Base-by-base conservation (phyloP, 1,284 basidiomycete genomes). In the Boletus semigastroideus region DNA sequence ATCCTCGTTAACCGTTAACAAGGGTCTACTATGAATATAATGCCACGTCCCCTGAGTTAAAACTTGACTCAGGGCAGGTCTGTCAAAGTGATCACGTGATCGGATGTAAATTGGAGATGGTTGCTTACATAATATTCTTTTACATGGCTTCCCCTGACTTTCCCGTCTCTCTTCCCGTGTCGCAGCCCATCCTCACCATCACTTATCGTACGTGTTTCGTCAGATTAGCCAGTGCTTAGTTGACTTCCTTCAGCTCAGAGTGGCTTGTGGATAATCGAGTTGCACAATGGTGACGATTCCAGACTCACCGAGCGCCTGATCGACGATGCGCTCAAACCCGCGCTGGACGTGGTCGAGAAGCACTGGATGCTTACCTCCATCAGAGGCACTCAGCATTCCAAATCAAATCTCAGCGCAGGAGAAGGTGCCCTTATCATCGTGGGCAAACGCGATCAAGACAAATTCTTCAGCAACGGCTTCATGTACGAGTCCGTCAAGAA, bases 391-490 rank as follows among this genome's bases (percentile, higher is more conserved):
- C 52, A 46, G 13, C 74, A 73, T 62, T 74, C 79, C 43, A 74
- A 74, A 49, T 19, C 42, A 12, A 49, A 41, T 31, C 44, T 55
- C 14, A 46, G 20, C 6, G 25, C 43, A 1, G 72, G 74, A 36
- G 77, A 73, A 19, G 92, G 91, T 16, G 84, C 89, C 2, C 71
- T 95, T 37, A 83, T 94, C 49, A 82, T 94, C 46, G 84, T 90
- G 4, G 89, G 90, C 8, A 82, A 80, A 48, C 77, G 78, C 53
- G 78, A 78, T 51, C 85, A 90, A 64, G 82, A 92, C 64, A 94
- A 92, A 71, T 95, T 94, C 78, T 95, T 94, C 71, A 89, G 86
- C 69, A 94, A 94, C 66, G 92, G 92, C 4, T 58, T 59, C 51
- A 43, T 49, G 31, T 63, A 55, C 27, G 79, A 78, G 34, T 82